Evolutionary conservation across 257 asterid species (phyloP), one percentile per base, ranked within the genome.

Genomic region (Rehmannia glutinosa): DNA sequence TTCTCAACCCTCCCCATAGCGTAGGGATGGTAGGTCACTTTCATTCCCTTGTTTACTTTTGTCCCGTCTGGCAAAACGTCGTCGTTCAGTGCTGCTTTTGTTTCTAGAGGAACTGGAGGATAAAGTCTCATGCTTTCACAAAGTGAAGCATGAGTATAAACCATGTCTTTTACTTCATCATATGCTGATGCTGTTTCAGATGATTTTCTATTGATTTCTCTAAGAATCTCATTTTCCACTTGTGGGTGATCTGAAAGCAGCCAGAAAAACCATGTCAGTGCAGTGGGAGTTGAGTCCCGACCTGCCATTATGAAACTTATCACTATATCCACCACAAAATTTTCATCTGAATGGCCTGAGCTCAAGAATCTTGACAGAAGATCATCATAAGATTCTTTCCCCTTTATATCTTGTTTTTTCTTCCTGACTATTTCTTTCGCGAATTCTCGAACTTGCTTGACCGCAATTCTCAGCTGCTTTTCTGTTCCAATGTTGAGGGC

Each of bases 221-320:
- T 33, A 10, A 88, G 2, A 0, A 88, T 71, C 41, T 81, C 77
- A 0, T 28, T 21, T 24, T 85, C 96, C 3, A 73, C 90, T 2
- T 24, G 24, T 0, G 84, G 83, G 25, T 79, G 21, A 0, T 66
- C 27, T 38, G 17, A 72, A 8, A 84, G n/a, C 58, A 80, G 19
- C 95, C 90, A 89, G 71, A 86, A 89, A 42, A 84, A 84, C 96
- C 95, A 89, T 0, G 88, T 82, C 35, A 89, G 62, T 1, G 92
- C 92, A 0, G 95, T 86, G 0, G 95, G 86, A 0, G 95, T 77
- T 0, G 95, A 84, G 69, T 89, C 96, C 0, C 88, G 80, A 1
- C 96, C 96, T 0, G 96, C 95, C 4, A 86, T 15, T 4, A 89
- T 84, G 67, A 89, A 89, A 56, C 87, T 82, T n/a, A 89, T 73